Conservation (phyloP, 2,329 filamentous ascomycete genomes). For the Cladosporium sp. region DNA sequence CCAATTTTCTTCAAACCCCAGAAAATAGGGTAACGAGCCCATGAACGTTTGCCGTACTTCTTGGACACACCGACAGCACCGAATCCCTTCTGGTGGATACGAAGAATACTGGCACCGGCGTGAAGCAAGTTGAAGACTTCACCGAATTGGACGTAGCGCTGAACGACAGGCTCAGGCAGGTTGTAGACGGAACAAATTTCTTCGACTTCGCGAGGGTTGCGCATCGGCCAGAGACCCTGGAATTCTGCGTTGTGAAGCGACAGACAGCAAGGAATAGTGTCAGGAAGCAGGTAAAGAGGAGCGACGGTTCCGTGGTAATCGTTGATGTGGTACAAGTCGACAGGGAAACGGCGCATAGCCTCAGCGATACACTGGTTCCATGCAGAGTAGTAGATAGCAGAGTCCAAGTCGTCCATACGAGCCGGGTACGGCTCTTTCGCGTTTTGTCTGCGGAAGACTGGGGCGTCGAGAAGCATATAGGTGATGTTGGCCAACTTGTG, state of each 20-base stretch:
- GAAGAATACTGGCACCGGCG: slow-evolving; percentile 65
- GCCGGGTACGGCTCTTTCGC: slow-evolving; percentile 65
- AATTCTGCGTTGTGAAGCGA: slow-evolving; percentile 71
- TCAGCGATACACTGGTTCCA: slow-evolving; percentile 71
- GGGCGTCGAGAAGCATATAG: slow-evolving; percentile 66
- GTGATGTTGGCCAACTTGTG: slow-evolving; percentile 66
- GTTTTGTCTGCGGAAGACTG: slow-evolving; percentile 65
- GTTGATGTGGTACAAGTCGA: slow-evolving; percentile 67
- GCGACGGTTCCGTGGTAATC: slow-evolving; percentile 65
- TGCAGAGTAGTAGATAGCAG: slow-evolving; percentile 67
- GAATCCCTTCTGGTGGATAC: slow-evolving; percentile 67
- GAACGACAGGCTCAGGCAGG: slow-evolving; percentile 56
- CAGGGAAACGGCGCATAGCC: slow-evolving; percentile 61
- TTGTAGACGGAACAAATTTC: slow-evolving; percentile 68
- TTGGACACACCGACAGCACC: slow-evolving; percentile 68
- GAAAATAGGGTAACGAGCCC: slow-evolving; percentile 68
- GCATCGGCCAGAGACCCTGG: slow-evolving; percentile 68
- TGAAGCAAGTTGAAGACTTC: slow-evolving; percentile 70
- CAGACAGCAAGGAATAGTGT: slow-evolving; percentile 61
- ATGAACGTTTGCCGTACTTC: slow-evolving; percentile 67
- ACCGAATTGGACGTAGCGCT: slow-evolving; percentile 66
- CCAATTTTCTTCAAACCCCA: slow-evolving; percentile 66
- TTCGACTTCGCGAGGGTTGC: slow-evolving; percentile 59
- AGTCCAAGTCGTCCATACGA: slow-evolving; percentile 69
- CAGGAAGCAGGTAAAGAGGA: slow-evolving; percentile 64